Base-by-base conservation (phyloP, 495 filamentous ascomycete genomes). In the Hyphodiscus hymeniophilus region DNA sequence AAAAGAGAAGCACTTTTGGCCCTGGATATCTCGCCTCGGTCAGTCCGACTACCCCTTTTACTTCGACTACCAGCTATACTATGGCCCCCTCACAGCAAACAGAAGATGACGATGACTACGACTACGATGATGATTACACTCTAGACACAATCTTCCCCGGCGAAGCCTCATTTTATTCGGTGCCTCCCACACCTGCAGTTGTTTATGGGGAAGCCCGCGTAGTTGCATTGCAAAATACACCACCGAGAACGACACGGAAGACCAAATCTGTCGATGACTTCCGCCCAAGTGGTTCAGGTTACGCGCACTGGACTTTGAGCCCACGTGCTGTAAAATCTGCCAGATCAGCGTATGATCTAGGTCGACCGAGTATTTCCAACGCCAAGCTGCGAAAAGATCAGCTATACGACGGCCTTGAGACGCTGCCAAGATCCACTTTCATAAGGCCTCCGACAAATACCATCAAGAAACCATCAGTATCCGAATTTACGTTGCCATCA, bases 171-270 rank as follows among this genome's bases (percentile, higher is more conserved):
- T 33, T 38, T 8, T 16, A 41, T 12, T 53, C 54, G 23, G 38
- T 42, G 13, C 45, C 52, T 30, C 26, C 43, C 7, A 52, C 57
- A 12, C 57, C 57, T 18, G 42, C 7, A 7, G 49, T 51, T 20
- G 36, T 53, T 7, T 54, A 47, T 49, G 57, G 57, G 1, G 50
- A 56, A 42, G 57, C 57, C 3, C 54, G 47, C n/a, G 16, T 54
- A 3, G 50, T 60, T 0, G 57, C 56, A 13, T 33, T 56, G 38
- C 50, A 56, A 15, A 36, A 42, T 16, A 48, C 38, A 0, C 33
- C 47, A 10, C 31, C 32, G 26, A 50, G 23, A 20, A 1, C 15
- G 16, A 30, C 1, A 13, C 45, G 45, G 36, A 55, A 34, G 42
- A 43, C 38, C 7, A 45, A 41, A 31, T 59, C 56, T 7, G 17